These are phyloP conservation scores for Trametes villosa DNA, from an alignment of 768 basidiomycete species.

Conservation along the genomic window DNA sequence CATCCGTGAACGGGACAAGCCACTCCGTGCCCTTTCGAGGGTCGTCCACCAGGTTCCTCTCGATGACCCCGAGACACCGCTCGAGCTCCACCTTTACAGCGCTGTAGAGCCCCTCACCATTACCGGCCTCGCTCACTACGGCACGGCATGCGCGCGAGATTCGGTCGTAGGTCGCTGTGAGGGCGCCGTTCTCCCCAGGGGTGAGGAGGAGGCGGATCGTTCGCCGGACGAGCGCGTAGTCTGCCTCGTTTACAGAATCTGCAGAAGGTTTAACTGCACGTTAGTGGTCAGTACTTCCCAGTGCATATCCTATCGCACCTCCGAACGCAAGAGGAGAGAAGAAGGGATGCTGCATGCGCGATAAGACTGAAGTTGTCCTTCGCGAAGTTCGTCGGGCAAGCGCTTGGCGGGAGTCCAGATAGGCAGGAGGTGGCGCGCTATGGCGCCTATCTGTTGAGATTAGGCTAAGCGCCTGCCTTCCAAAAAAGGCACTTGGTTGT, in stretches of 20 bases:
- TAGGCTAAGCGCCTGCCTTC: no score
- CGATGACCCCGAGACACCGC: constrained; percentile 49
- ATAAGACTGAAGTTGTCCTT: no score
- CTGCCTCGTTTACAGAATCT: constrained; percentile 21
- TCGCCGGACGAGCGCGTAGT: constrained; percentile 43
- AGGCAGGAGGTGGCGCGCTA: no score
- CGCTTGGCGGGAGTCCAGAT: no score
- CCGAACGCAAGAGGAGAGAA: no score
- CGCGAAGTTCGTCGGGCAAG: no score
- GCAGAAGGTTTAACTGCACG: constrained; percentile 22
- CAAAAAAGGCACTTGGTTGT: no score
- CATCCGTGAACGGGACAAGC: constrained; percentile 58
- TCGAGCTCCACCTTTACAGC: constrained; percentile 64
- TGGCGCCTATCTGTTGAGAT: no score
- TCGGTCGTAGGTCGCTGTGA: constrained; percentile 56
- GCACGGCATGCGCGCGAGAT: constrained; percentile 62
- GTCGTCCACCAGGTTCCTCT: constrained; percentile 40
- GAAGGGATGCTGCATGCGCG: no score
- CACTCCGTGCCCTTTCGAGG: constrained; percentile 46
- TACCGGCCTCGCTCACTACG: constrained; percentile 54
- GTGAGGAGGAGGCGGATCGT: constrained; percentile 43
- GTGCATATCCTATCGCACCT: no score
- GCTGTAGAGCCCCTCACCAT: constrained; percentile 63
- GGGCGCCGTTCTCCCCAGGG: constrained; percentile 35
- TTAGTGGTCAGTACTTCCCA: not conserved